A percentile compares a stretch with the other conserved stretches of the same genome.
Evolutionary conservation across 108 stramenopile species (phyloP).

Genomic region (Cyclotella sp.): DNA sequence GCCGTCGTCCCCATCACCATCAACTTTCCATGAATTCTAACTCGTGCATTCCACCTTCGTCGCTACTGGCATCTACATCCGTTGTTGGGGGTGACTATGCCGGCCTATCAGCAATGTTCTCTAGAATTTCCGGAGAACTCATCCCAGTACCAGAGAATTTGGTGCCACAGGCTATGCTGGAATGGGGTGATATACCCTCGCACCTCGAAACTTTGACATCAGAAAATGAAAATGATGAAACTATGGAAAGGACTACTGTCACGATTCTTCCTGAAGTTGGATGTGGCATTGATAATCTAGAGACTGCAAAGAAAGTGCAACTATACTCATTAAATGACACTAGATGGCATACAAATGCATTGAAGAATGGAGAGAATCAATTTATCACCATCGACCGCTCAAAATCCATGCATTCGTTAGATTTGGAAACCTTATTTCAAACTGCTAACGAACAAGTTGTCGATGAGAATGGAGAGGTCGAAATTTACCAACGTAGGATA

Average conservation of each 20-base stretch:
- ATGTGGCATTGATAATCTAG: constrained; percentile 81
- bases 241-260: constrained; percentile 52
- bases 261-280: constrained; percentile 76
- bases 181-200: constrained; percentile 79
- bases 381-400: background rate
- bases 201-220: constrained; percentile 22
- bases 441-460: background rate
- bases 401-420: background rate
- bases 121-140: constrained; percentile 48
- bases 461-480: constrained; percentile 1
- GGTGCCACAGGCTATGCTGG: constrained; percentile 65
- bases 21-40: constrained; percentile 6
- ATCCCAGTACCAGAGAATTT: constrained; percentile 78
- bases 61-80: background rate
- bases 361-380: background rate
- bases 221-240: constrained; percentile 19
- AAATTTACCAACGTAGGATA: constrained; percentile 27
- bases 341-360: background rate
- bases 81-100: constrained; percentile 77
- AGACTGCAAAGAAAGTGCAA: constrained; percentile 59
- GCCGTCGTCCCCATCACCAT: background rate
- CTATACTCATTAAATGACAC: background rate
- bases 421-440: constrained; percentile 45
- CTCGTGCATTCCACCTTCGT: background rate
- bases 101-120: constrained; percentile 73